A percentile compares a stretch with the other conserved stretches of the same genome.
Evolutionary conservation across 768 basidiomycete genomes (phyloP).

Genomic region (Hygrocybe coccinea): DNA sequence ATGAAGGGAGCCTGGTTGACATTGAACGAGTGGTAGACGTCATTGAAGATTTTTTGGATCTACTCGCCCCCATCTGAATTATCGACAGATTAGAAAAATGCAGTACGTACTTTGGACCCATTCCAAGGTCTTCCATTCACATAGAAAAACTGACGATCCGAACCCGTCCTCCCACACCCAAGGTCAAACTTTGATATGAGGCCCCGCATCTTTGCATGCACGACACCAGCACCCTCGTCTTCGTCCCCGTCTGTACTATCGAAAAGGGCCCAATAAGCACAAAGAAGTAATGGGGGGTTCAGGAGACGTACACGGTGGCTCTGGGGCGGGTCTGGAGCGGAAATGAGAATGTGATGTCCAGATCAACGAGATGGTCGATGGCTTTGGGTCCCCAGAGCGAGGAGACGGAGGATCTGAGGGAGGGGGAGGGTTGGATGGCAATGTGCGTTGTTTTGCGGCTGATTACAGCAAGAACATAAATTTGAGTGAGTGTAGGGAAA

Average conservation of each 20-base stretch:
- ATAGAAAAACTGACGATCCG: slow-evolving; percentile 89
- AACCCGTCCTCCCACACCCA: slow-evolving; percentile 68
- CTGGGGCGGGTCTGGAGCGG: background rate
- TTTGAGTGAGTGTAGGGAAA: background rate
- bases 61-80: slow-evolving; percentile 22
- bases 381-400: slow-evolving; percentile 84
- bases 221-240: slow-evolving; percentile 19
- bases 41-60: slow-evolving; percentile 88
- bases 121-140: slow-evolving; percentile 89
- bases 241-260: slow-evolving; percentile 2
- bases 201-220: slow-evolving; percentile 60
- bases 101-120: slow-evolving; percentile 54
- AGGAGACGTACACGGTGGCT: slow-evolving; percentile 5
- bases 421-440: slow-evolving; percentile 63
- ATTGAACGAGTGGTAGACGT: slow-evolving; percentile 82
- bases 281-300: slow-evolving; percentile 1
- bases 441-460: slow-evolving; percentile 67
- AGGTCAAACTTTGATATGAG: slow-evolving; percentile 78
- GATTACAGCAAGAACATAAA: background rate
- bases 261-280: background rate
- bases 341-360: slow-evolving; percentile 43
- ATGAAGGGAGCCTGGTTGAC: slow-evolving; percentile 72
- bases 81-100: background rate
- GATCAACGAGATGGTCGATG: slow-evolving; percentile 66
- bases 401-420: slow-evolving; percentile 57